Evolutionary conservation across 2,329 filamentous ascomycete species (phyloP), one percentile per base, ranked within the genome.

Genomic region (Paecilomyces variotii): DNA sequence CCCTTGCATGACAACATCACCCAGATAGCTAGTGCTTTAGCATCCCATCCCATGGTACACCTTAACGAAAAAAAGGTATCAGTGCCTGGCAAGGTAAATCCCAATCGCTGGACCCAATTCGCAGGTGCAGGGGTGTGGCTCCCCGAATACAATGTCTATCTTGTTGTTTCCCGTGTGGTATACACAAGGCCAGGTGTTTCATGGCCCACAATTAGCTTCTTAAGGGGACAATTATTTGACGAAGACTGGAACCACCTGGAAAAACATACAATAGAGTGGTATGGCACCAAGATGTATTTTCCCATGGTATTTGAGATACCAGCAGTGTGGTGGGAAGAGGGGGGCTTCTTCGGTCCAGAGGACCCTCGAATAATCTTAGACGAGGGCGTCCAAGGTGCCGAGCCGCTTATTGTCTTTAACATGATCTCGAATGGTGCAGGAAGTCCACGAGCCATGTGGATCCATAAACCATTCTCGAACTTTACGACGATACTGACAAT

Each of bases 381-480:
- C 35, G 64, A 65, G n/a, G 59, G 55, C 5, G 61, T 65, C 1
- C 59, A 64, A n/a, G 64, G 60, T 24, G 65, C 65, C 14, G 65
- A 68, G 54, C 67, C 65, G 9, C 62, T 68, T 14, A 59, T 68
- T 28, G 59, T 67, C 32, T 68, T 68, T 61, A 68, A 67, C 57
- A 68, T 68, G 67, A 59, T 66, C 25, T 54, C 51, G 7, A 62
- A 62, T 49, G 35, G 55, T n/a, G 56, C 59, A 11, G 57, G 59
- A 27, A 60, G 60, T 59, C 57, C 58, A 27, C 63, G 64, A 53
- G 64, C 64, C 2, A 66, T 67, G 61, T 61, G 62, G 50, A 59
- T 65, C 25, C 64, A 62, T 45, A 62, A 64, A 12, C 64, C 65
- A 6, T 67, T 67, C 55, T 62, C 62, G 6, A 64, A 65, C 39